phyloP scores from a whole-genome alignment of 345 rosid genomes.

The Salix suchowensis region DNA sequence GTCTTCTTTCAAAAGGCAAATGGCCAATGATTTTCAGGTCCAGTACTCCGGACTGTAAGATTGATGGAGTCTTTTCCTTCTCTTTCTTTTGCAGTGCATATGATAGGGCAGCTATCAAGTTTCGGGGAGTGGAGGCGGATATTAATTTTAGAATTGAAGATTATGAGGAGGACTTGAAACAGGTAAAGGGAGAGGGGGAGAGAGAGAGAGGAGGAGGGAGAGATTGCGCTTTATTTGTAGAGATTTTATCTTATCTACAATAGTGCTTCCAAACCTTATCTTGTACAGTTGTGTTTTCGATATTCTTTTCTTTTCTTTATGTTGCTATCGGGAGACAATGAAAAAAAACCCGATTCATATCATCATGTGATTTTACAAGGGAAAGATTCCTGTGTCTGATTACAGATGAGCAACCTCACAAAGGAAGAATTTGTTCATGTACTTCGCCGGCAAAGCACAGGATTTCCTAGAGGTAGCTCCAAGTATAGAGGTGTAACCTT shows the following conservation, averaged over 20 bases:
- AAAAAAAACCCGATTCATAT: background rate
- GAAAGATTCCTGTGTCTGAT: constrained; percentile 15
- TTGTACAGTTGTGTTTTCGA: constrained; percentile 19
- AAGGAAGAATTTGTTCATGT: constrained; percentile 97
- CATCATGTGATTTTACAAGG: constrained; percentile 10
- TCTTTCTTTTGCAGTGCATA: constrained; percentile 57
- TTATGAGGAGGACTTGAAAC: constrained; percentile 83
- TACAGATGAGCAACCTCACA: constrained; percentile 77
- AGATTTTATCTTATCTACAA: constrained; percentile 32
- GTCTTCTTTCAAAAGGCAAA: constrained; percentile 1
- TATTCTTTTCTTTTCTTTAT: constrained; percentile 2
- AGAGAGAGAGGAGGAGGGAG: background rate
- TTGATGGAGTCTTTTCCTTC: background rate
- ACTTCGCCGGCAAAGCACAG: constrained; percentile 93
- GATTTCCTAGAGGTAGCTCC: constrained; percentile 92
- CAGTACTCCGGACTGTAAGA: background rate
- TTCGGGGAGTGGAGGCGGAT: constrained; percentile 91
- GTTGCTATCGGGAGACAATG: constrained; percentile 5
- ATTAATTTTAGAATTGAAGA: constrained; percentile 82
- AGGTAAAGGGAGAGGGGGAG: constrained; percentile 40
- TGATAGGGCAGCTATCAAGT: constrained; percentile 96
- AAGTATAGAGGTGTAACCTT: constrained; percentile 95
- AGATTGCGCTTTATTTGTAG: background rate
- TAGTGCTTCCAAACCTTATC: constrained; percentile 32
- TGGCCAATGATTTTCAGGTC: background rate